Evolutionary conservation across 1,284 basidiomycete genomes (phyloP), one percentile per base, ranked within the genome.

Genomic region (Kalmanozyma brasiliensis): DNA sequence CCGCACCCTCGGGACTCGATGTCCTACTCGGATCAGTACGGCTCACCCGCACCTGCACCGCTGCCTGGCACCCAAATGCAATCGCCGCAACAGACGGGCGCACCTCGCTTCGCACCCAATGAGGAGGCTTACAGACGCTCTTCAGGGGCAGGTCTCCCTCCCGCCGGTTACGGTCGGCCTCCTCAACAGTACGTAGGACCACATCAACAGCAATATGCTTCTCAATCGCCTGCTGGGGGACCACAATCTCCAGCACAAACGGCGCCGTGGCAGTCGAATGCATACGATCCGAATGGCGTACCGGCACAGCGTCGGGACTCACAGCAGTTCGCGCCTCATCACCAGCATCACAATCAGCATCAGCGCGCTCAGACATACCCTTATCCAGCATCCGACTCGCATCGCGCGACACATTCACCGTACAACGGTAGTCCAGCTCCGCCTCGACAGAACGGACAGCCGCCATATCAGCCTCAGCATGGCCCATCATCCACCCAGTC

Each of bases 301-400:
- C 8, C 36, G 26, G 26, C 26, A 32, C 40, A 44, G 36, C 51
- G 48, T 22, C 48, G 32, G 2, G 30, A 35, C 11, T 51, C 59
- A 19, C 49, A 40, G 36, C 48, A 52, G 20, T 53, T 42, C 44
- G 33, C 41, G 13, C 49, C 49, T 20, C 38, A 55, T 33, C 52
- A 51, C 9, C 38, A 37, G 8, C 42, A 57, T 19, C 65, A 47
- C 22, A 51, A 55, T 3, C 47, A 49, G 17, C 43, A 43, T 9
- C 57, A 51, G 24, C 52, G 60, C 14, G 36, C 53, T 7, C 60
- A 63, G 1, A 63, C 60, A 3, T 49, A 44, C 14, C 53, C 60
- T 1, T 51, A 63, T n/a, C 26, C 53, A 24, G 36, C 41, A n/a
- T 35, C 41, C 2, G 46, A 58, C 4, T 19, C 20, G 9, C 49